Evolutionary conservation across 768 basidiomycete species (phyloP).

Genomic region (Macrocybe gigantea): DNA sequence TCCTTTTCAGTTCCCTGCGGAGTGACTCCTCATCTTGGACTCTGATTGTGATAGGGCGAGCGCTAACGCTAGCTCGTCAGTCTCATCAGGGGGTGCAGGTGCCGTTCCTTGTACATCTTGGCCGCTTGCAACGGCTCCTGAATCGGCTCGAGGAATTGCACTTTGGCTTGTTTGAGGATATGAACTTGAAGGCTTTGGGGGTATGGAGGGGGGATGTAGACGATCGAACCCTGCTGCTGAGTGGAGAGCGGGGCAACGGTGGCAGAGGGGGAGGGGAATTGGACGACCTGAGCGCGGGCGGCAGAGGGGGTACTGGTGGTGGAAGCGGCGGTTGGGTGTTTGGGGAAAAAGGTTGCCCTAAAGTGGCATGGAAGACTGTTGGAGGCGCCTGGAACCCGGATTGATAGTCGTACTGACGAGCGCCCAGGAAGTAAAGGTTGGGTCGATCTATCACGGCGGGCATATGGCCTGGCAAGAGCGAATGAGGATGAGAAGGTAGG

Average conservation of each 20-base stretch:
- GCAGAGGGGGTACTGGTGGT: constrained; percentile 21
- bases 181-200: constrained; percentile 2
- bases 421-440: constrained; percentile 17
- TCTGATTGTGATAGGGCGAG: constrained; percentile 47
- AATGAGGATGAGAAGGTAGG: constrained; percentile 13
- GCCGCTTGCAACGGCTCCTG: too few species aligned
- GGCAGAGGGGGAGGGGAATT: constrained; percentile 30
- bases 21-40: constrained; percentile 23
- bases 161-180: constrained; percentile 9
- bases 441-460: constrained; percentile 15
- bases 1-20: constrained; percentile 29
- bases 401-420: not conserved
- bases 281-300: constrained; percentile 13
- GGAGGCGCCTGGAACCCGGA: too few species aligned
- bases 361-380: too few species aligned
- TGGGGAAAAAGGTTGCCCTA: too few species aligned
- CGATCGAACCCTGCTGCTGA: constrained; percentile 6
- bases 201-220: constrained; percentile 14
- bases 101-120: not conserved
- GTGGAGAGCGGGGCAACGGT: constrained; percentile 26
- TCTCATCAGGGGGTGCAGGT: constrained; percentile 13
- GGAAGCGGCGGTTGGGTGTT: constrained; percentile 7
- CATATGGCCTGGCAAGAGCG: constrained; percentile 14
- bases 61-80: constrained; percentile 35
- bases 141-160: not conserved